Evolutionary conservation across 306 rosid species (phyloP).

Genomic region (Cyclanthera cordifolia): DNA sequence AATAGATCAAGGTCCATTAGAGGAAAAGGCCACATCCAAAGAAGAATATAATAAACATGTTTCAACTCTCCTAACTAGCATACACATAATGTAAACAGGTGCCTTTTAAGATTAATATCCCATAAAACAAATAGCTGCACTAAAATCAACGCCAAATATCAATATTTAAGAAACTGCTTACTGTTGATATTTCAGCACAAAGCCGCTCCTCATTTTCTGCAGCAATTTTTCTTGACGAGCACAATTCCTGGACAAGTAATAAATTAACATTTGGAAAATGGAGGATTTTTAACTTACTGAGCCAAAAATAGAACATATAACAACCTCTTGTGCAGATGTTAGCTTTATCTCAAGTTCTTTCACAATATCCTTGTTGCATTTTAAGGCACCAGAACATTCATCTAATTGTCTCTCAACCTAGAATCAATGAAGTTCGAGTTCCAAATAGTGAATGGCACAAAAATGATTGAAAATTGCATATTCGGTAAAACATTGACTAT

Average conservation of each 20-base stretch:
- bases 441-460: background rate
- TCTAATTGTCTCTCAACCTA: conserved; percentile 60
- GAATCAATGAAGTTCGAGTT: background rate
- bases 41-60: background rate
- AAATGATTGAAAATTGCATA: background rate
- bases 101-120: background rate
- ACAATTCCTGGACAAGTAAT: conserved; percentile 40
- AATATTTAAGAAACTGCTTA: conserved; percentile 28
- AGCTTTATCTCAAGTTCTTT: conserved; percentile 56
- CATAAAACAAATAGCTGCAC: background rate
- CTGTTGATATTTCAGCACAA: conserved; percentile 71
- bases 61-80: background rate
- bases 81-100: background rate
- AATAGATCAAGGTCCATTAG: too few relatives aligned
- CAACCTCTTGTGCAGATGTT: conserved; percentile 68
- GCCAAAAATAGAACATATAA: conserved; percentile 9
- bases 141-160: background rate
- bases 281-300: conserved; percentile 4
- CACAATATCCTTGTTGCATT: conserved; percentile 78
- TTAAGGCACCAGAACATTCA: conserved; percentile 64
- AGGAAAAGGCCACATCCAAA: background rate
- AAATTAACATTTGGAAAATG: conserved; percentile 11
- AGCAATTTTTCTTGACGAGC: conserved; percentile 53
- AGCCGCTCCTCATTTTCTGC: conserved; percentile 61
- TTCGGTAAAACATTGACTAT: background rate